Conservation (phyloP, 1,284 basidiomycete genomes). For the Ceratobasidium sp. region DNA sequence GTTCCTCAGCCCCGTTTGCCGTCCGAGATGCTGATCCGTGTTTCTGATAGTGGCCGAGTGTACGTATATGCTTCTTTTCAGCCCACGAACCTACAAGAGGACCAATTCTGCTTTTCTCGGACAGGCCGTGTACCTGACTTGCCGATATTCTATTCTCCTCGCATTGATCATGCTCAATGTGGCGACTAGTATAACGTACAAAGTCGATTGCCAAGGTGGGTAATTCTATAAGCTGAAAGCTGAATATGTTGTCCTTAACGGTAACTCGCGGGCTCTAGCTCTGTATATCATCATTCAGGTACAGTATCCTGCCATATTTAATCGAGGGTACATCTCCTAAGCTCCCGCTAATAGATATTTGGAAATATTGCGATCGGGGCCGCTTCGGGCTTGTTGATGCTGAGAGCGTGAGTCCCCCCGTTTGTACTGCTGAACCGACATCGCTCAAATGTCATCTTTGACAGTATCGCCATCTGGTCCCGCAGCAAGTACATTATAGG, state of each 20-base stretch:
- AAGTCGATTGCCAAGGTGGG: slow-evolving; percentile 30
- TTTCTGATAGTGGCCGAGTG: slow-evolving; percentile 20
- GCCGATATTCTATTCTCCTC: slow-evolving; percentile 8
- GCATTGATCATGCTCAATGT: slow-evolving; percentile 30
- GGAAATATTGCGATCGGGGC: slow-evolving; percentile 70
- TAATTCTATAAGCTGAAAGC: neutral
- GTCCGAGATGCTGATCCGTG: slow-evolving; percentile 36
- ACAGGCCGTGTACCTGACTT: slow-evolving; percentile 46
- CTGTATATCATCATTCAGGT: slow-evolving; percentile 74
- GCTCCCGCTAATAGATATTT: slow-evolving; percentile 56
- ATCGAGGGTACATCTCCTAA: slow-evolving; percentile 9
- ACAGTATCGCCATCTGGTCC: slow-evolving; percentile 73
- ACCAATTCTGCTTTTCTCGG: slow-evolving; percentile 9
- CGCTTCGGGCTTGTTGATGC: slow-evolving; percentile 71
- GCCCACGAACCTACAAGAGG: neutral
- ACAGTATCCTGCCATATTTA: slow-evolving; percentile 44
- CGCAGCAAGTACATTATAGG: slow-evolving; percentile 59
- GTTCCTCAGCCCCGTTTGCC: slow-evolving; percentile 65
- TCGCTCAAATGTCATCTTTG: neutral
- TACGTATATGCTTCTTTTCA: slow-evolving; percentile 1
- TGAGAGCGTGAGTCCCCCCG: slow-evolving; percentile 61
- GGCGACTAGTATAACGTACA: slow-evolving; percentile 18
- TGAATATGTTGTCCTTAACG: slow-evolving; percentile 33
- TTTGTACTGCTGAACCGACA: neutral
- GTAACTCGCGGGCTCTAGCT: slow-evolving; percentile 52